Evolutionary conservation across 202 grass and related monocot genomes (phyloP).

Genomic region (Carex arenaria): DNA sequence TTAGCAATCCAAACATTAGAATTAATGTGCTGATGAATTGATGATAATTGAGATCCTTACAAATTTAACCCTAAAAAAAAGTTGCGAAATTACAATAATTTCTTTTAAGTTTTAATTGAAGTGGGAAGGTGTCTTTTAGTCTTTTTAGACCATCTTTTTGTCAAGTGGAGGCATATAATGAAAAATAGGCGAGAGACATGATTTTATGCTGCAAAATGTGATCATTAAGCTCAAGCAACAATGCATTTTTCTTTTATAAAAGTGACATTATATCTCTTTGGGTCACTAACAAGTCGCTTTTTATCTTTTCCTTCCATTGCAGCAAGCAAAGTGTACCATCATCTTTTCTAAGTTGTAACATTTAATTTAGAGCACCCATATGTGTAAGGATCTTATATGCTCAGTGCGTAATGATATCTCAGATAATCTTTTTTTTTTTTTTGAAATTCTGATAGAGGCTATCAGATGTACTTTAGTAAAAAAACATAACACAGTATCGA

Average conservation of each 20-base stretch:
- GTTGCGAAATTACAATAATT: not conserved
- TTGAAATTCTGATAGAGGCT: no score
- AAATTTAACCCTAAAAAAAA: not conserved
- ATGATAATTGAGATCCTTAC: not conserved
- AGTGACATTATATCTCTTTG: slow-evolving; percentile 6
- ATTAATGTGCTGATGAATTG: not conserved
- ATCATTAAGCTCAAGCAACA: slow-evolving; percentile 10
- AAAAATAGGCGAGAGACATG: slow-evolving; percentile 29
- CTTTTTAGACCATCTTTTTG: not conserved
- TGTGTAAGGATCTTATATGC: slow-evolving; percentile 3
- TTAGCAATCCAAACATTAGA: no score
- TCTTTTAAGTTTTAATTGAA: not conserved
- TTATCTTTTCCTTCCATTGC: not conserved
- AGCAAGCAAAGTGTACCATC: slow-evolving; percentile 4
- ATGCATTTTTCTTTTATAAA: not conserved
- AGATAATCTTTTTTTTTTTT: no score
- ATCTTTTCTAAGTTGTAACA: not conserved
- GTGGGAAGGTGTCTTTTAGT: not conserved
- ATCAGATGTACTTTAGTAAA: no score
- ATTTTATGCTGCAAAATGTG: slow-evolving; percentile 28
- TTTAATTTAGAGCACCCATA: not conserved
- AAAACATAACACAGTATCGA: no score
- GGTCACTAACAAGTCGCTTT: slow-evolving; percentile 16
- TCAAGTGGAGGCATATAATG: not conserved
- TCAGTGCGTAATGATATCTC: not conserved